Percentiles rank a stretch among this genome's conserved stretches.
phyloP scores from a whole-genome alignment of 495 filamentous ascomycete species.

The Oidiodendron maius region DNA sequence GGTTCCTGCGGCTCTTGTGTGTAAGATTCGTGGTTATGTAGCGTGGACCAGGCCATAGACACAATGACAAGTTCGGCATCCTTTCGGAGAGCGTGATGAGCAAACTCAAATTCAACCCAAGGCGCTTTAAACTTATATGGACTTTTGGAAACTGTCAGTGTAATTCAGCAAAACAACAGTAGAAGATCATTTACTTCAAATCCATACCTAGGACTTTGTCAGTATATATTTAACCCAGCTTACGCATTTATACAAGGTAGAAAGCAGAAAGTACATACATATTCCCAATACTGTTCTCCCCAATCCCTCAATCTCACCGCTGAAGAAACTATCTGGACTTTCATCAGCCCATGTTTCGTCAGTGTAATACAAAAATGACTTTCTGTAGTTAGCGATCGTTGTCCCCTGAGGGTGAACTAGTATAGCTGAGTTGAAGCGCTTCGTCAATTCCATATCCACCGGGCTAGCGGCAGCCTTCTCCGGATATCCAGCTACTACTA shows the following conservation, averaged over 20 bases:
- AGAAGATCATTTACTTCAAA: conserved; percentile 46
- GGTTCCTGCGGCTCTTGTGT: conserved; percentile 45
- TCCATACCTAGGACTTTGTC: conserved; percentile 49
- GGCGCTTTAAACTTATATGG: conserved; percentile 75
- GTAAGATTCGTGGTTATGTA: conserved; percentile 40
- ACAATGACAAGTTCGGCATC: conserved; percentile 69
- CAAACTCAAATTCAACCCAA: conserved; percentile 79
- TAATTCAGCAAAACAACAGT: not conserved
- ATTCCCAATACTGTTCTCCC: conserved; percentile 77
- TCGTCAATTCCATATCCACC: conserved; percentile 33
- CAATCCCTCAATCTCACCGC: conserved; percentile 40
- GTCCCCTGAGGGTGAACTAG: conserved; percentile 68
- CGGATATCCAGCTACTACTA: conserved; percentile 87
- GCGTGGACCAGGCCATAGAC: conserved; percentile 84
- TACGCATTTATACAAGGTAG: no score
- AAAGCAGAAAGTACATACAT: conserved; percentile 61
- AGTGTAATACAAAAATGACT: conserved; percentile 83
- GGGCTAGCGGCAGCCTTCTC: conserved; percentile 52
- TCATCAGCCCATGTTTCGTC: conserved; percentile 89
- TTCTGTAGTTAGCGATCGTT: conserved; percentile 78
- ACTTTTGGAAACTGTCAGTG: conserved; percentile 13
- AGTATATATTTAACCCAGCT: conserved; percentile 5
- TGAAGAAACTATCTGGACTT: conserved; percentile 57
- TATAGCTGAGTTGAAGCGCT: conserved; percentile 78
- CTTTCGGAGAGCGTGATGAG: conserved; percentile 62